Evolutionary conservation across 768 basidiomycete genomes (phyloP), one percentile per base, ranked within the genome.

Genomic region (Chlorophyllum brunneum): DNA sequence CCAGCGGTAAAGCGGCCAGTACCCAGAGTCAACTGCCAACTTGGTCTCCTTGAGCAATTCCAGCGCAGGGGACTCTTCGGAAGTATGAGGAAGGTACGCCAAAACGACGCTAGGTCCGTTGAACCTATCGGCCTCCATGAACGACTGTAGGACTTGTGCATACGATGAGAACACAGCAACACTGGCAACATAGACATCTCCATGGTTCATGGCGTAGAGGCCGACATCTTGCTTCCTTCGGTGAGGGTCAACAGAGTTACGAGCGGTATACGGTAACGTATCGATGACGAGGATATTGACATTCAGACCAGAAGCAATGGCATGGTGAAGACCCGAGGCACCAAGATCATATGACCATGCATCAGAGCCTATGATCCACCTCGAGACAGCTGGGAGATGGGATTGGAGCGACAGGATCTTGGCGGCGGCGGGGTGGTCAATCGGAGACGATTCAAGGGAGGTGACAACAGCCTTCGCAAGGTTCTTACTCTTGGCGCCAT

Each of bases 1-100:
- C 95, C 95, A 99, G 51, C 97, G 82, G 76, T 98, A 99, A 47
- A 98, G 74, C 0, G 95, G 95, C 97, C 97, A 98, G 70, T 95
- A 95, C 2, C 95, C 95, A 8, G 89, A 80, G 60, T 98, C 95
- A 34, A 98, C 90, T 4, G 95, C 95, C 44, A 93, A 80, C 66
- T 98, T 99, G 22, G 95, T 99, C 74, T 95, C 93, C 73, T 97
- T 95, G 52, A 99, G 76, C n/a, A 98, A 73, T 29, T 95, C 85
- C 30, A 99, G 81, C 2, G 95, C 92, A 0, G 86, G 76, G 0
- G 84, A 72, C 51, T 83, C 75, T 63, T 97, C 95, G 3, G 74
- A 72, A 43, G 79, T 77, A 70, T 95, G 95, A 1, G 97, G 97
- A 13, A 98, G 82, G 69, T 98, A 95, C 1, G 94, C 95, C 37